phyloP scores from a whole-genome alignment of 345 rosid species.

The Limnanthes douglasii region DNA sequence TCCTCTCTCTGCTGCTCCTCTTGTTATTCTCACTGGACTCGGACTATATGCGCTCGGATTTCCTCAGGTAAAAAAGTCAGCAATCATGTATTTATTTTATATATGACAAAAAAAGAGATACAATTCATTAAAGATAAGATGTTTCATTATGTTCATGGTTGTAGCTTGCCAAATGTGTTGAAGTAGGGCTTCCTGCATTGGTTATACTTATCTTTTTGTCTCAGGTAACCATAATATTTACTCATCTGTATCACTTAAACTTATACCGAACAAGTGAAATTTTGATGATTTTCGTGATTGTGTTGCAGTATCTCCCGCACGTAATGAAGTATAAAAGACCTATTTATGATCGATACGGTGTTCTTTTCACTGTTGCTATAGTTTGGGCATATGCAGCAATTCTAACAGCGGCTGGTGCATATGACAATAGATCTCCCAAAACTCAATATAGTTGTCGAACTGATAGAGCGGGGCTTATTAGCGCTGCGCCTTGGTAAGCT shows the following conservation, averaged over 20 bases:
- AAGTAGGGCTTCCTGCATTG: constrained; percentile 75
- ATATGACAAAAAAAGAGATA: neutral
- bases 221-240: constrained; percentile 35
- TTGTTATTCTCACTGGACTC: constrained; percentile 71
- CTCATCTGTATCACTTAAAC: constrained; percentile 1
- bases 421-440: constrained; percentile 26
- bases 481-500: constrained; percentile 72
- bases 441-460: constrained; percentile 77
- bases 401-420: constrained; percentile 74
- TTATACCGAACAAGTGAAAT: constrained; percentile 1
- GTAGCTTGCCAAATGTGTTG: constrained; percentile 65
- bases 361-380: constrained; percentile 38
- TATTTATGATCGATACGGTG: constrained; percentile 33
- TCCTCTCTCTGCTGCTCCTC: constrained; percentile 76
- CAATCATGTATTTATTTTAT: neutral
- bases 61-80: constrained; percentile 37
- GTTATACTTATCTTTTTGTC: constrained; percentile 45
- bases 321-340: constrained; percentile 25
- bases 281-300: neutral
- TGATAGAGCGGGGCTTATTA: constrained; percentile 74
- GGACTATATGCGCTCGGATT: constrained; percentile 61
- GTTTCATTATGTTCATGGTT: constrained; percentile 8
- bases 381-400: constrained; percentile 72
- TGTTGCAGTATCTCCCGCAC: constrained; percentile 54
- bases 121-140: neutral